Evolutionary conservation across 176 grass and related monocot genomes (phyloP), one percentile per base, ranked within the genome.

Genomic region (Bonia amplexicaulis): DNA sequence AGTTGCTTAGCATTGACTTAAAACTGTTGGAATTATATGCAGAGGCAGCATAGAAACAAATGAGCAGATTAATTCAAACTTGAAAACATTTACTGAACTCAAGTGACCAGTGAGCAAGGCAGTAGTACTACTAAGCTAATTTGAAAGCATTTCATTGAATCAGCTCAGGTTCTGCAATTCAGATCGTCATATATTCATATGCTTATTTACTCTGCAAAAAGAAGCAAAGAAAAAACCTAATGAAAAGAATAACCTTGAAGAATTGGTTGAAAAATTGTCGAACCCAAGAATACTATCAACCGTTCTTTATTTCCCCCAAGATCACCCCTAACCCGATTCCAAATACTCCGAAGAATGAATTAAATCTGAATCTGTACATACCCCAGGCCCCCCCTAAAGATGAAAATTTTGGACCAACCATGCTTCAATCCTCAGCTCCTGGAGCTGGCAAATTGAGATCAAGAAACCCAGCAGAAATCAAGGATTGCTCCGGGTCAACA

Each of bases 401-500:
- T 57, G 25, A 69, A 78, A 45, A 71, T 0, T 71, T 17, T 47
- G 51, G 33, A 48, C 35, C 82, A 54, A 5, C 59, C 40, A 73
- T 70, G 26, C 59, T 83, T 78, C 51, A 92, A 20, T 87, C 87
- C 13, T 89, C 89, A 16, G 79, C 77, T 44, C 65, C 66, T 27
- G 92, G 89, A 74, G 89, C 89, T 55, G 92, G 89, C 44, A 91
- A 77, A 42, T 94, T 94, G 87, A 94, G 92, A 89, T 91, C 87
- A 86, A 92, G 74, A 57, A 84, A 89, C 44, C 82, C 9, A 31
- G 63, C 49, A 20, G 66, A 25, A 14, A 37, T 12, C 48, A 66
- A 46, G 0, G 74, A 37, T 9, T 44, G 80, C 27, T 88, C 82
- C 25, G 17, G 16, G 11, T 65, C 44, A 37, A 17, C 37, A 35